These are phyloP conservation scores for Agapanthus africanus DNA, from an alignment of 106 monocot genomes.

Conservation along the genomic window DNA sequence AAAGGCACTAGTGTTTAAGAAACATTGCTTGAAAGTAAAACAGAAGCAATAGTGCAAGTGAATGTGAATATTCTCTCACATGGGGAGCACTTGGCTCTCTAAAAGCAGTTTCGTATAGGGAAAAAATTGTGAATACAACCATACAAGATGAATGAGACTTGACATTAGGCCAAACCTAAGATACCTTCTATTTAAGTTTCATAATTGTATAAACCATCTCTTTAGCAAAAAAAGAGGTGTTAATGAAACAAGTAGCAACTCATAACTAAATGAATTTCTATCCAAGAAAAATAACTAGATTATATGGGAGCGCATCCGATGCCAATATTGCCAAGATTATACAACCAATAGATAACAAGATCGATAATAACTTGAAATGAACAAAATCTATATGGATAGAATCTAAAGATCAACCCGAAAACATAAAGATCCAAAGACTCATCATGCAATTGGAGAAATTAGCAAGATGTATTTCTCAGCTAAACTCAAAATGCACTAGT, in stretches of 20 bases:
- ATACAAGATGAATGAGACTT: too few species aligned
- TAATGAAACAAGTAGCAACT: too few species aligned
- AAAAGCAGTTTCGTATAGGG: background rate
- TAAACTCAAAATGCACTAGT: background rate
- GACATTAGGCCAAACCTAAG: too few species aligned
- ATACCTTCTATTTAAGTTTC: too few species aligned
- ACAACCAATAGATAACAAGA: background rate
- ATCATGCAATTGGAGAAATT: background rate
- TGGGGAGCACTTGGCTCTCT: background rate
- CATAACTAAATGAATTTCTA: background rate
- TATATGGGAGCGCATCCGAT: too few species aligned
- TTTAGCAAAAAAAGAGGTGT: too few species aligned
- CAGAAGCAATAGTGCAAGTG: background rate
- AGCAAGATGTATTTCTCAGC: background rate
- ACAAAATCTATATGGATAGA: background rate
- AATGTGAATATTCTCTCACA: conserved; percentile 10
- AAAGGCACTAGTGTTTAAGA: background rate
- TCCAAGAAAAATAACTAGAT: background rate
- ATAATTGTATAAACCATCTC: too few species aligned
- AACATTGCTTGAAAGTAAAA: background rate
- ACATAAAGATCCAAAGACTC: background rate
- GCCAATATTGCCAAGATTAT: too few species aligned
- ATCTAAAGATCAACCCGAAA: background rate
- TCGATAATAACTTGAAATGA: background rate
- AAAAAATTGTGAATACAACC: background rate